phyloP scores from a whole-genome alignment of 345 rosid genomes.

The Salix arbutifolia region DNA sequence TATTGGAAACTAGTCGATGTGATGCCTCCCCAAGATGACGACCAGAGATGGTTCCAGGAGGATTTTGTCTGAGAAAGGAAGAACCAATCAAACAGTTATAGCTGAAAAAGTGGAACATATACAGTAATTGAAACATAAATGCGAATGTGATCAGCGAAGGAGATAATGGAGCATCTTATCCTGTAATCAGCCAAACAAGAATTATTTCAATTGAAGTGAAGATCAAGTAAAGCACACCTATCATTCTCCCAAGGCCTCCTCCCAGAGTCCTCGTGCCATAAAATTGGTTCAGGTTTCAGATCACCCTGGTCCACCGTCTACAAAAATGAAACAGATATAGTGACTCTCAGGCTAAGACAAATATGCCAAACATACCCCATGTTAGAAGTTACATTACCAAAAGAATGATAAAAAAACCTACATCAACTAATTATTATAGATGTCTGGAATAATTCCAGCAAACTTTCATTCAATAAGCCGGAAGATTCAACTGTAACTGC shows the following conservation, averaged over 20 bases:
- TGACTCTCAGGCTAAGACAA: slow-evolving; percentile 4
- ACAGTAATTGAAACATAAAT: background rate
- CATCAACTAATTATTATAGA: too few relatives aligned
- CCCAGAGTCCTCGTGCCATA: slow-evolving; percentile 85
- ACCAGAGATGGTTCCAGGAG: slow-evolving; percentile 49
- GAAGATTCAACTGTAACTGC: too few relatives aligned
- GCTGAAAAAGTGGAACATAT: background rate
- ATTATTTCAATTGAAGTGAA: background rate
- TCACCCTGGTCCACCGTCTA: slow-evolving; percentile 60
- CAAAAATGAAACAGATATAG: slow-evolving; percentile 4
- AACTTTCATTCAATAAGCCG: too few relatives aligned
- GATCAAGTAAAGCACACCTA: slow-evolving; percentile 21
- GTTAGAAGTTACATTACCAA: too few relatives aligned
- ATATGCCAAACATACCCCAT: background rate
- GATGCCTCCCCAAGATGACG: slow-evolving; percentile 69
- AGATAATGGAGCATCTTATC: background rate
- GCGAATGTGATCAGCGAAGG: background rate
- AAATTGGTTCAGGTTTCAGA: slow-evolving; percentile 49
- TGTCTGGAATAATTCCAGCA: too few relatives aligned
- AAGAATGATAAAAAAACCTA: too few relatives aligned
- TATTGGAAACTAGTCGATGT: slow-evolving; percentile 59
- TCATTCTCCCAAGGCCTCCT: slow-evolving; percentile 51
- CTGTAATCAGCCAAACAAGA: background rate
- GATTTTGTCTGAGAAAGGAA: slow-evolving; percentile 60
- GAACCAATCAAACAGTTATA: background rate